Conservation (phyloP, 495 filamentous ascomycete genomes). For the Penicillium crystallinum region DNA sequence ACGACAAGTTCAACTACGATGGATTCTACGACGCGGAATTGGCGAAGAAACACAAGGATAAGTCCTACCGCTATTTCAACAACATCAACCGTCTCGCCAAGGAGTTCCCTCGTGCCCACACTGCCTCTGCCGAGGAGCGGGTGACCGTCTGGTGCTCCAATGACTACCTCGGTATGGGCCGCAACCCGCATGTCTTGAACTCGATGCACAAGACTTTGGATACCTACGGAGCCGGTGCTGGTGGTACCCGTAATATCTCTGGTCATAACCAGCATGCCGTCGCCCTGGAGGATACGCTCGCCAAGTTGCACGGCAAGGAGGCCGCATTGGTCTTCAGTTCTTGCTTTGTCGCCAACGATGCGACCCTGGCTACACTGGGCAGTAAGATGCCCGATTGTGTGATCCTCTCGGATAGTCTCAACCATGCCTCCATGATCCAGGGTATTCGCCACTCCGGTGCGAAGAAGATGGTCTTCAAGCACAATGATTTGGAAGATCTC, state of each 20-base stretch:
- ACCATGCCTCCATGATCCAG: constrained; percentile 99
- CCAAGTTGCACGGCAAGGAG: constrained; percentile 88
- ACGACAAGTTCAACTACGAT: constrained; percentile 77
- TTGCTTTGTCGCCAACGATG: constrained; percentile 97
- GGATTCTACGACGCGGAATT: constrained; percentile 82
- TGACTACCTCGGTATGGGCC: constrained; percentile 96
- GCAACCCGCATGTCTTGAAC: constrained; percentile 80
- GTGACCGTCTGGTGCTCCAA: constrained; percentile 99
- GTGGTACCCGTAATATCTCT: constrained; percentile 95
- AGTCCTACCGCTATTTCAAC: constrained; percentile 99
- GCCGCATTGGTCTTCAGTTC: constrained; percentile 90
- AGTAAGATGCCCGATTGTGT: constrained; percentile 96
- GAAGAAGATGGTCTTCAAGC: constrained; percentile 96
- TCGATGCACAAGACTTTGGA: constrained; percentile 94
- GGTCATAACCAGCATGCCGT: constrained; percentile 96
- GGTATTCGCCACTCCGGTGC: constrained; percentile 95
- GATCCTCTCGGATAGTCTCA: constrained; percentile 88
- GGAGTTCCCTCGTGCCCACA: constrained; percentile 93
- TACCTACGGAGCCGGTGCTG: constrained; percentile 90
- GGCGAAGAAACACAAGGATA: constrained; percentile 99
- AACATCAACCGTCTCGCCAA: constrained; percentile 98
- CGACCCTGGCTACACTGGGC: constrained; percentile 90
- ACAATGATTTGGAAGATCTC: constrained; percentile 87
- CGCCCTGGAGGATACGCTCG: constrained; percentile 73
- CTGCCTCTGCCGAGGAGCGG: constrained; percentile 74